Evolutionary conservation across 1,284 basidiomycete genomes (phyloP), one percentile per base, ranked within the genome.

Genomic region (Hemileia vastatrix): DNA sequence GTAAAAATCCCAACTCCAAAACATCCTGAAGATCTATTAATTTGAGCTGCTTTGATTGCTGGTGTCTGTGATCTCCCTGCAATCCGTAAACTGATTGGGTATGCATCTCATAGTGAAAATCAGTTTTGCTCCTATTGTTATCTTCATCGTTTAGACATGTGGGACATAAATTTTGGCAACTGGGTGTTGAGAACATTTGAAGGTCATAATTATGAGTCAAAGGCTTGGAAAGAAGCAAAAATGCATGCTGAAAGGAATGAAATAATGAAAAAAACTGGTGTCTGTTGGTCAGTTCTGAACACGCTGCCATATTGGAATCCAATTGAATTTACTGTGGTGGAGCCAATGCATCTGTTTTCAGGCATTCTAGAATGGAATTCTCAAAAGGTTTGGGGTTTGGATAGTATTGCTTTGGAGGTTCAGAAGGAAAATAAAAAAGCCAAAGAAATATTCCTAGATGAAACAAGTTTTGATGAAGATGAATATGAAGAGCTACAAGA

Each of bases 71-170:
- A 60, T 24, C 40, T 60, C 3, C 50, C 50, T 31, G 57, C 57
- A 6, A 53, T 60, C 40, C 50, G 23, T 8, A 53, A 60, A 23
- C 18, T 60, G 50, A 60, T 60, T 45, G 57, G 57, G 4, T 53
- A 60, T 33, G 50, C 50, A 1, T 60, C 57, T 18, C 57, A 60
- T 19, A 60, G 57, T 27, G 57, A 49, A 18, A 19, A 60, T 21
- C 24, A 45, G 33, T 60, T 60, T 18, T 60, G 50, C 43, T 60
- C 57, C 11, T 60, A 52, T 24, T 53, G 57, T 27, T 60, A 60
- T 21, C 57, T 60, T 23, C 31, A 48, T n/a, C 48, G 52, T 23
- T 43, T 33, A 27, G 13, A 31, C 1, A 59, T 52, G 31, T 19
- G 52, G 19, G 32, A 52, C 40, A 48, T 53, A 5, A 53, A 59